Percentiles rank a stretch among this genome's conserved stretches.
Evolutionary conservation across 2,329 filamentous ascomycete species (phyloP).

Genomic region (Graphilbum sp.): DNA sequence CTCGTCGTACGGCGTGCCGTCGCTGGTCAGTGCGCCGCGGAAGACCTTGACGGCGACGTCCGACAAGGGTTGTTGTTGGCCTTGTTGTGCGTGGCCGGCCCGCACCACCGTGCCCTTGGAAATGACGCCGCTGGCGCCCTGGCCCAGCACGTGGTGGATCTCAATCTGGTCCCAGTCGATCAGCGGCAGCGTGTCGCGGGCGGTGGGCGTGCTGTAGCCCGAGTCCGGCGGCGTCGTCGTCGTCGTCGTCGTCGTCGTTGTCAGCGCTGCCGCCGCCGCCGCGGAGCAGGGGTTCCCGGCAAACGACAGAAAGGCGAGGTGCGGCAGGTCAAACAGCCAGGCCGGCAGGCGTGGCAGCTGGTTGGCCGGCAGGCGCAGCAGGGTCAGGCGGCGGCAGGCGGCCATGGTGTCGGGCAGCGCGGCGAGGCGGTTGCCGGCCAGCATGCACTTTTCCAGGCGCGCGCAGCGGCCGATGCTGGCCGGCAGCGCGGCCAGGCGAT

Average conservation of each 20-base stretch:
- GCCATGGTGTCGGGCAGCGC: slow-evolving; percentile 24
- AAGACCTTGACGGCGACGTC: slow-evolving; percentile 29
- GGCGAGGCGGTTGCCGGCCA: slow-evolving; percentile 27
- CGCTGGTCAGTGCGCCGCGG: slow-evolving; percentile 27
- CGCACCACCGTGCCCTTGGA: slow-evolving; percentile 18
- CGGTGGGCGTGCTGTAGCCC: background rate
- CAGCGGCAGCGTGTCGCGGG: slow-evolving; percentile 14
- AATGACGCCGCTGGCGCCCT: slow-evolving; percentile 30
- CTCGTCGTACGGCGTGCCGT: slow-evolving; percentile 31
- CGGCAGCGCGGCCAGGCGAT: slow-evolving; percentile 22
- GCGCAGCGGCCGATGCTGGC: slow-evolving; percentile 24
- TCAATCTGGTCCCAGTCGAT: slow-evolving; percentile 25
- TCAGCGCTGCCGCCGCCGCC: slow-evolving; percentile 4
- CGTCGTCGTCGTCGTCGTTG: background rate
- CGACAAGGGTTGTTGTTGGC: background rate
- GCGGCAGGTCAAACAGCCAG: slow-evolving; percentile 27
- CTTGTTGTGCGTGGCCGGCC: background rate
- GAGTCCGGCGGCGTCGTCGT: too few species aligned
- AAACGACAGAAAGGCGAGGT: slow-evolving; percentile 29
- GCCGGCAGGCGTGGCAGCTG: slow-evolving; percentile 19
- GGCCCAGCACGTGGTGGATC: slow-evolving; percentile 23
- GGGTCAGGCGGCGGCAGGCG: slow-evolving; percentile 24
- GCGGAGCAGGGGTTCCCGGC: slow-evolving; percentile 26
- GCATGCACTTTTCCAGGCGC: slow-evolving; percentile 29
- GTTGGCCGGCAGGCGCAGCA: slow-evolving; percentile 28